Evolutionary conservation across 805 yeast species (phyloP).

Genomic region (Lipomyces sp.): DNA sequence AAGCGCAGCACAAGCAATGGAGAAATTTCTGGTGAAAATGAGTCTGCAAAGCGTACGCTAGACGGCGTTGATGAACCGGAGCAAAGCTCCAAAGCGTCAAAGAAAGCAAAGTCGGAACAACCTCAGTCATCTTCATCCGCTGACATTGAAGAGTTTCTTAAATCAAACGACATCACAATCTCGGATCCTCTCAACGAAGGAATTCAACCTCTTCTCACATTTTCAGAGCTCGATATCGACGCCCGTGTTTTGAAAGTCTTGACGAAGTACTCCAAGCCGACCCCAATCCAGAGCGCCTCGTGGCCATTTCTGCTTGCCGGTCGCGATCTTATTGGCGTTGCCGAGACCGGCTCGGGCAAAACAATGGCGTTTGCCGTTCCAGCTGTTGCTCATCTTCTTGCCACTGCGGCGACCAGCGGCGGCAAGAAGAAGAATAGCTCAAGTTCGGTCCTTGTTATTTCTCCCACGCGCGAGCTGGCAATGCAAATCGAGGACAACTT

Average conservation of each 20-base stretch:
- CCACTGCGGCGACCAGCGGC: conserved; percentile 36
- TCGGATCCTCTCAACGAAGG: conserved; percentile 57
- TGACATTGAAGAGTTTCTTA: conserved; percentile 60
- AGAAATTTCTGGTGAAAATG: conserved; percentile 34
- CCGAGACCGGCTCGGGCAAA: conserved; percentile 98
- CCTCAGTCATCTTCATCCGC: conserved; percentile 42
- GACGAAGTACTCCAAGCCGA: conserved; percentile 78
- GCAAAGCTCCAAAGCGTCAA: not conserved
- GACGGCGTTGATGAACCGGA: conserved; percentile 34
- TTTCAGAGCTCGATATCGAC: conserved; percentile 56
- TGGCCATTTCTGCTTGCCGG: conserved; percentile 86
- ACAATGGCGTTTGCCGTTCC: conserved; percentile 98
- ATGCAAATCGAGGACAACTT: conserved; percentile 87
- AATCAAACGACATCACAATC: conserved; percentile 71
- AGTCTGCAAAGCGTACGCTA: conserved; percentile 32
- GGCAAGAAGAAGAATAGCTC: conserved; percentile 38
- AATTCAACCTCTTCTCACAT: conserved; percentile 67
- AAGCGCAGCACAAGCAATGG: conserved; percentile 12
- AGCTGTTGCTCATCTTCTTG: conserved; percentile 70
- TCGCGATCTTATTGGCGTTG: conserved; percentile 91
- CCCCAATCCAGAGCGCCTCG: conserved; percentile 91
- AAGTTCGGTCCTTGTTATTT: conserved; percentile 69
- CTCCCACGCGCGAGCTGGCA: conserved; percentile 98
- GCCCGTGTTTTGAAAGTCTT: conserved; percentile 57
- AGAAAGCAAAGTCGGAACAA: conserved; percentile 30